Percentiles rank a stretch among this genome's conserved stretches.
phyloP scores from a whole-genome alignment of 2,329 filamentous ascomycete genomes.

The Scortechinia acanthostroma region DNA sequence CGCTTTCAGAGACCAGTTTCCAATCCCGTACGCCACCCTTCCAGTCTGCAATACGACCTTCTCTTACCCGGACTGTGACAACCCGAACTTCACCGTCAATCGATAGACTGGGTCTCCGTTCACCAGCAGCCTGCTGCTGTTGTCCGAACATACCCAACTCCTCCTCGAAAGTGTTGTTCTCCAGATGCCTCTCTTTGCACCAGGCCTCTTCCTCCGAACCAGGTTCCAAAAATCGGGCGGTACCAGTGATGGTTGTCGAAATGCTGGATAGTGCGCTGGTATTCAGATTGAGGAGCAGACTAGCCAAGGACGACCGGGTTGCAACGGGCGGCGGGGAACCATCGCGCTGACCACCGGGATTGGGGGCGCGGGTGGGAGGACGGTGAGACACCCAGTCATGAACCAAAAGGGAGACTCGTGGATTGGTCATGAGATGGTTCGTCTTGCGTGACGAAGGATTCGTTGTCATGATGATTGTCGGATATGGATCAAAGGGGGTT shows the following conservation, averaged over 20 bases:
- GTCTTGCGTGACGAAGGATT: slow-evolving; percentile 74
- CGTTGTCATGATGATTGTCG: slow-evolving; percentile 93
- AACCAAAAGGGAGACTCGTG: slow-evolving; percentile 84
- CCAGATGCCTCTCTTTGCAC: slow-evolving; percentile 76
- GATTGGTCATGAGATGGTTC: slow-evolving; percentile 75
- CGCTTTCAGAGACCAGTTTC: neutral
- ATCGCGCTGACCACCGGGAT: slow-evolving; percentile 42
- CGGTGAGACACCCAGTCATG: slow-evolving; percentile 97
- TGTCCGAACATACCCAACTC: slow-evolving; percentile 31
- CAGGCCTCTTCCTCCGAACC: slow-evolving; percentile 78
- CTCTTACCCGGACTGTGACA: slow-evolving; percentile 75
- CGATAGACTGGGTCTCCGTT: slow-evolving; percentile 31
- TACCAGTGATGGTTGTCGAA: slow-evolving; percentile 87
- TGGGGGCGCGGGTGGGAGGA: slow-evolving; percentile 64
- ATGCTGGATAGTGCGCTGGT: slow-evolving; percentile 81
- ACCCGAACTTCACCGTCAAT: slow-evolving; percentile 70
- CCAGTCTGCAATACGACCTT: slow-evolving; percentile 87
- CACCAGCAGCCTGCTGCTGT: slow-evolving; percentile 17
- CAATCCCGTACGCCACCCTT: slow-evolving; percentile 87
- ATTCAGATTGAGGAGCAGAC: slow-evolving; percentile 83
- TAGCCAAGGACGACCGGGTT: slow-evolving; percentile 69
- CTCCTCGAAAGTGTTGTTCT: slow-evolving; percentile 80
- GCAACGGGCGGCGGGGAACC: slow-evolving; percentile 57
- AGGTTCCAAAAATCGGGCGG: slow-evolving; percentile 63
- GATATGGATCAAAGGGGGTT: slow-evolving; percentile 59